Percentiles rank a stretch among this genome's conserved stretches.
Evolutionary conservation across 176 grass and related monocot species (phyloP).

Genomic region (Chloris gayana): DNA sequence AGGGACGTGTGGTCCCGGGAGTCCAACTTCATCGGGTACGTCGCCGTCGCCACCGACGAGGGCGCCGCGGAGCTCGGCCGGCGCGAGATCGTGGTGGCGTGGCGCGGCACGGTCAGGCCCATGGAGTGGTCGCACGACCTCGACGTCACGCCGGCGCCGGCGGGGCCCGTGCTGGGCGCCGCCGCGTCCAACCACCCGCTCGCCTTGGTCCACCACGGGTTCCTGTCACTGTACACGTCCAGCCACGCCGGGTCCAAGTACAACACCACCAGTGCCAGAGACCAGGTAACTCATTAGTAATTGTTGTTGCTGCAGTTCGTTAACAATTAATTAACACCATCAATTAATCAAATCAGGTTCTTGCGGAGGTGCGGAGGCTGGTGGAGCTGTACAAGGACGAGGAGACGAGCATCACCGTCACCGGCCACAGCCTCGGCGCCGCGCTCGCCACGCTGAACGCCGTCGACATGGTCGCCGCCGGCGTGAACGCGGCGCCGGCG

Average conservation of each 20-base stretch:
- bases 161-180: slow-evolving; percentile 34
- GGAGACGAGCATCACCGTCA: slow-evolving; percentile 61
- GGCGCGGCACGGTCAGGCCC: slow-evolving; percentile 49
- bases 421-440: slow-evolving; percentile 63
- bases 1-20: slow-evolving; percentile 41
- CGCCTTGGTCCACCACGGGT: slow-evolving; percentile 49
- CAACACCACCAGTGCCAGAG: slow-evolving; percentile 49
- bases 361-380: slow-evolving; percentile 42
- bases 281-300: too few species aligned
- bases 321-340: too few species aligned
- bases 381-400: slow-evolving; percentile 47
- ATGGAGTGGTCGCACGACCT: slow-evolving; percentile 57
- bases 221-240: slow-evolving; percentile 61
- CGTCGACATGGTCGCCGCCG: slow-evolving; percentile 47
- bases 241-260: slow-evolving; percentile 33
- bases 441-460: slow-evolving; percentile 55
- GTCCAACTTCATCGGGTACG: slow-evolving; percentile 66
- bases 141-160: slow-evolving; percentile 36
- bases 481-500: slow-evolving; percentile 11
- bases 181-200: not conserved
- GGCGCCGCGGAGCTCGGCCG: slow-evolving; percentile 50
- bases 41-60: slow-evolving; percentile 58
- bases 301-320: too few species aligned
- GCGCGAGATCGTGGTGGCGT: slow-evolving; percentile 63
- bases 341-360: slow-evolving; percentile 38